phyloP scores from a whole-genome alignment of 1,284 basidiomycete genomes.

The Marasmius sp. region DNA sequence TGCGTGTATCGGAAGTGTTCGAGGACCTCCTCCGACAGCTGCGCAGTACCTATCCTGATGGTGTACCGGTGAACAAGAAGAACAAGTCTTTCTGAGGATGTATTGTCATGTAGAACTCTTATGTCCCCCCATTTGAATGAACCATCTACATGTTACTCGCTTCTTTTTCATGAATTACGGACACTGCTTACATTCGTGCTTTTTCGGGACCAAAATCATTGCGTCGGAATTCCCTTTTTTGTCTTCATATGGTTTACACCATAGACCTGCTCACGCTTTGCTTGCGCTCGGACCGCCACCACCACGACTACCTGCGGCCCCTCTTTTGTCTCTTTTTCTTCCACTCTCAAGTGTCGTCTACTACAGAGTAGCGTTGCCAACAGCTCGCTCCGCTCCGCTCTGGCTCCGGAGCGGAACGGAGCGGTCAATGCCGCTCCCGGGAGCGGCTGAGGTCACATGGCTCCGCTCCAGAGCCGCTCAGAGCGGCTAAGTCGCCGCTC shows the following conservation, averaged over 20 bases:
- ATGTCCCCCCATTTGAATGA: slow-evolving; percentile 56
- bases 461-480: too few relatives aligned
- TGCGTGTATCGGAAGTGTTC: slow-evolving; percentile 79
- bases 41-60: slow-evolving; percentile 56
- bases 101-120: slow-evolving; percentile 64
- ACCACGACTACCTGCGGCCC: too few relatives aligned
- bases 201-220: not conserved
- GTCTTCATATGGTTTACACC: not conserved
- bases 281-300: too few relatives aligned
- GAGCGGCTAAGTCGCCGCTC: too few relatives aligned
- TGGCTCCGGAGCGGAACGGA: too few relatives aligned
- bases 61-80: slow-evolving; percentile 35
- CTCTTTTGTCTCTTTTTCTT: too few relatives aligned
- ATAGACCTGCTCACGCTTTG: too few relatives aligned
- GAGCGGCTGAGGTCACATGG: too few relatives aligned
- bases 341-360: too few relatives aligned
- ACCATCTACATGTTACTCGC: slow-evolving; percentile 23
- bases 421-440: too few relatives aligned
- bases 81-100: slow-evolving; percentile 37
- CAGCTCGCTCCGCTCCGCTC: too few relatives aligned
- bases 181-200: not conserved
- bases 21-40: slow-evolving; percentile 78
- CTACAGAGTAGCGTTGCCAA: too few relatives aligned
- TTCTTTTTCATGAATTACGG: slow-evolving; percentile 4
- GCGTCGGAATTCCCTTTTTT: not conserved